phyloP scores from a whole-genome alignment of 306 rosid genomes.

The Rosa multiflora region DNA sequence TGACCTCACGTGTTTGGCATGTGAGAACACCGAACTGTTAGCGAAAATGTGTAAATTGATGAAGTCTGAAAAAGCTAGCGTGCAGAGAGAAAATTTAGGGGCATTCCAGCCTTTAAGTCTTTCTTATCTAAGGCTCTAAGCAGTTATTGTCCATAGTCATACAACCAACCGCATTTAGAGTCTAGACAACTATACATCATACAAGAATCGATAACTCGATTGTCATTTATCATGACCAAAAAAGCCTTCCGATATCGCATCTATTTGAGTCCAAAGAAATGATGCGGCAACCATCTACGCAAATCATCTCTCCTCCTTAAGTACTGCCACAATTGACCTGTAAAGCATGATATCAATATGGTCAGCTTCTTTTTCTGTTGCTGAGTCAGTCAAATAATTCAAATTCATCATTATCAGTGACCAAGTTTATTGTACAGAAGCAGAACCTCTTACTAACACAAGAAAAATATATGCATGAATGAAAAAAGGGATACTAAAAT shows the following conservation, averaged over 20 bases:
- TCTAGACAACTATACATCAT: neutral
- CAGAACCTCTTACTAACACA: neutral
- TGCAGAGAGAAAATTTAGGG: too few species aligned
- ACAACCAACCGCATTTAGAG: neutral
- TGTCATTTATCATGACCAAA: neutral
- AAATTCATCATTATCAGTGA: neutral
- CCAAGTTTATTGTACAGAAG: neutral
- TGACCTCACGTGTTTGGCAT: too few species aligned
- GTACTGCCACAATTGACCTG: constrained; percentile 5
- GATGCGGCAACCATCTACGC: neutral
- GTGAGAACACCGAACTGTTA: too few species aligned
- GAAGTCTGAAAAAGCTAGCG: too few species aligned
- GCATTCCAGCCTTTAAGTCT: neutral
- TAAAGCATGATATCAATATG: neutral
- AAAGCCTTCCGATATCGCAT: neutral
- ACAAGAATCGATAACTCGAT: neutral
- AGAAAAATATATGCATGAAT: neutral
- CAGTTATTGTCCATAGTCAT: neutral
- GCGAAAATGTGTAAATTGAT: too few species aligned
- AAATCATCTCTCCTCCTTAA: neutral
- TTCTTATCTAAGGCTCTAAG: neutral
- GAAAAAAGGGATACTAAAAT: neutral
- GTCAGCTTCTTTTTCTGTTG: neutral
- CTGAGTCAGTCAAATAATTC: neutral
- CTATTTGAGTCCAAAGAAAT: neutral